phyloP scores from a whole-genome alignment of 2,329 filamentous ascomycete genomes.

The Epichloe sp. region DNA sequence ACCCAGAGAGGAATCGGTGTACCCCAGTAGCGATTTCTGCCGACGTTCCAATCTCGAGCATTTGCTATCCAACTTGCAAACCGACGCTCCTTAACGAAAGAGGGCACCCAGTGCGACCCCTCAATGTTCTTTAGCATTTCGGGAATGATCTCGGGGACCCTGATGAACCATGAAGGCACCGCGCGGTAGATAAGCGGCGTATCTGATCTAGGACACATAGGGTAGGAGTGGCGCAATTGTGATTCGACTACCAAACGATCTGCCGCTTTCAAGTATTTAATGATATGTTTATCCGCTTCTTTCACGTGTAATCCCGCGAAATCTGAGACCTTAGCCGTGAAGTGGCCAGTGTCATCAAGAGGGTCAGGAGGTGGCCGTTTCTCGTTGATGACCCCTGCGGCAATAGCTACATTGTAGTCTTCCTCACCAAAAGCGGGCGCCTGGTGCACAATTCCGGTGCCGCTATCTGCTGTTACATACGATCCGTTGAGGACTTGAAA shows the following conservation, averaged over 20 bases:
- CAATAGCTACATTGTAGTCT: conserved; percentile 75
- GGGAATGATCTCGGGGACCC: conserved; percentile 70
- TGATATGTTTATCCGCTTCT: conserved; percentile 81
- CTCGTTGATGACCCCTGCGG: conserved; percentile 64
- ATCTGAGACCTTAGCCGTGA: conserved; percentile 63
- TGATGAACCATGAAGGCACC: conserved; percentile 90
- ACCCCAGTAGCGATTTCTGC: conserved; percentile 89
- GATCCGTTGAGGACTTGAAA: conserved; percentile 73
- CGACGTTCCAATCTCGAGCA: conserved; percentile 91
- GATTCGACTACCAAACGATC: conserved; percentile 73
- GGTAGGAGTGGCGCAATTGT: conserved; percentile 82
- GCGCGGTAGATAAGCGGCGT: conserved; percentile 87
- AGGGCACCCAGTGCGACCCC: conserved; percentile 81
- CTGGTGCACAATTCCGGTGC: conserved; percentile 90
- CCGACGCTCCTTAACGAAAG: conserved; percentile 78
- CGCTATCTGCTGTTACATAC: conserved; percentile 81
- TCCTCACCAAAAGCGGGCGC: conserved; percentile 90
- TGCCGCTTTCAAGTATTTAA: conserved; percentile 69
- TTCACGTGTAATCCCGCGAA: conserved; percentile 86
- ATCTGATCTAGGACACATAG: conserved; percentile 90
- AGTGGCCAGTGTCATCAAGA: conserved; percentile 72
- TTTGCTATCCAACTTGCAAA: conserved; percentile 88
- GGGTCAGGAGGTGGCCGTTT: conserved; percentile 75
- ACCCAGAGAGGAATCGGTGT: conserved; percentile 88
- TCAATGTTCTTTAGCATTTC: conserved; percentile 87